A percentile compares a stretch with the other conserved stretches of the same genome.
phyloP scores from a whole-genome alignment of 768 basidiomycete genomes.

The Neoboletus magnificus region DNA sequence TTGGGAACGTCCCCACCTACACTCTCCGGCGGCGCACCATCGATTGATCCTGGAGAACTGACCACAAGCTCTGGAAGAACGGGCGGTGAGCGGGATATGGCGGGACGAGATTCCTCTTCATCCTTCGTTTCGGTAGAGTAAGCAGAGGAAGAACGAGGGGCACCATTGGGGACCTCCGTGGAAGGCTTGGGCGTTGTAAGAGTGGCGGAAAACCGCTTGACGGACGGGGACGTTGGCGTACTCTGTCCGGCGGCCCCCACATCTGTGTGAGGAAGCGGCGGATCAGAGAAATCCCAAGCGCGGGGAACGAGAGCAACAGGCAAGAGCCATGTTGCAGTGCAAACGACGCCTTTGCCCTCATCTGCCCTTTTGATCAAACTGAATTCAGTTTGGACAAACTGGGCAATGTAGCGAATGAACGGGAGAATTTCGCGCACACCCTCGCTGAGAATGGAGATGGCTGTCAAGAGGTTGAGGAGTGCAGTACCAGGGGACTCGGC shows the following conservation, averaged over 20 bases:
- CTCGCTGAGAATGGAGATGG: conserved; percentile 61
- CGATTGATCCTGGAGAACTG: conserved; percentile 33
- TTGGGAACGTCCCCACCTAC: conserved; percentile 12
- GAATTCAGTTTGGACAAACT: conserved; percentile 78
- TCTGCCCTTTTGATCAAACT: conserved; percentile 58
- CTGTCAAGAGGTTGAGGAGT: conserved; percentile 73
- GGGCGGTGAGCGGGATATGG: conserved; percentile 29
- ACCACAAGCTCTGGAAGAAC: conserved; percentile 35
- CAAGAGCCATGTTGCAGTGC: conserved; percentile 89
- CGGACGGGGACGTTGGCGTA: conserved; percentile 21
- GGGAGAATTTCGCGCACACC: conserved; percentile 83
- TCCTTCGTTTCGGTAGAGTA: conserved; percentile 30
- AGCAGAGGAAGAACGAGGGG: conserved; percentile 27
- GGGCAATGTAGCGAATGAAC: conserved; percentile 78
- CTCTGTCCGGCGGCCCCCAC: conserved; percentile 9
- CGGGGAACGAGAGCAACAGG: conserved; percentile 76
- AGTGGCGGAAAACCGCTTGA: conserved; percentile 22
- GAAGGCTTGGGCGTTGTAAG: conserved; percentile 30
- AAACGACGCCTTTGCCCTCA: conserved; percentile 74
- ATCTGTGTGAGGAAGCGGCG: conserved; percentile 32
- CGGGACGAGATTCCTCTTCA: conserved; percentile 22
- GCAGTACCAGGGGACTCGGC: conserved; percentile 55
- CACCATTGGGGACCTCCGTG: conserved; percentile 16
- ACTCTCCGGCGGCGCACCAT: conserved; percentile 22
- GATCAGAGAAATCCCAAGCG: conserved; percentile 71